Evolutionary conservation across 768 basidiomycete genomes (phyloP).

Genomic region (Tulasnella sp.): DNA sequence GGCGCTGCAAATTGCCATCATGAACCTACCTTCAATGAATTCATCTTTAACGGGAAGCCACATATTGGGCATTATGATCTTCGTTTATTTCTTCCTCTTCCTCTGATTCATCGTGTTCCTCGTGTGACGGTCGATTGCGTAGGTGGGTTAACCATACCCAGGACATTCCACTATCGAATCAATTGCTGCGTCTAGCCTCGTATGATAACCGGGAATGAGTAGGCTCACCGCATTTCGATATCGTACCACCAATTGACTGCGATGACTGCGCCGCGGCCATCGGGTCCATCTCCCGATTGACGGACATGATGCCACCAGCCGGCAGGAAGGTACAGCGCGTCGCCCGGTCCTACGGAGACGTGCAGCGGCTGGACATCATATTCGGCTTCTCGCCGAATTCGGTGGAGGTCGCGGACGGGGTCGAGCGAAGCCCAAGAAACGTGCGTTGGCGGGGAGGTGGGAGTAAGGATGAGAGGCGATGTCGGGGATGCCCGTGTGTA

Average conservation of each 20-base stretch:
- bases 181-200: not conserved
- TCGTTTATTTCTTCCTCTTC: too few species aligned
- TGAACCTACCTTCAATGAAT: too few species aligned
- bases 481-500: slow-evolving; percentile 35
- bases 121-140: not conserved
- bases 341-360: slow-evolving; percentile 55
- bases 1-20: too few species aligned
- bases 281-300: slow-evolving; percentile 41
- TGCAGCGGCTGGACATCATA: slow-evolving; percentile 49
- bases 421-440: slow-evolving; percentile 82
- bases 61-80: too few species aligned
- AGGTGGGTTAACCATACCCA: slow-evolving; percentile 12
- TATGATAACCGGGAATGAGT: not conserved
- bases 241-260: slow-evolving; percentile 90
- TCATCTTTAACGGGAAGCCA: too few species aligned
- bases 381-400: slow-evolving; percentile 22
- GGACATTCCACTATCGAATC: not conserved
- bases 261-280: slow-evolving; percentile 32
- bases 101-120: too few species aligned
- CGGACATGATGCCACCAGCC: slow-evolving; percentile 91
- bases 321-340: slow-evolving; percentile 79
- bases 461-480: slow-evolving; percentile 24
- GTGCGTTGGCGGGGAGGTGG: slow-evolving; percentile 16
- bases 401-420: slow-evolving; percentile 35
- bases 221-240: slow-evolving; percentile 48